Percentiles rank a stretch among this genome's conserved stretches.
Conservation (phyloP, 192 early-diverging fungal genomes). For the Dissophora globulifera region DNA sequence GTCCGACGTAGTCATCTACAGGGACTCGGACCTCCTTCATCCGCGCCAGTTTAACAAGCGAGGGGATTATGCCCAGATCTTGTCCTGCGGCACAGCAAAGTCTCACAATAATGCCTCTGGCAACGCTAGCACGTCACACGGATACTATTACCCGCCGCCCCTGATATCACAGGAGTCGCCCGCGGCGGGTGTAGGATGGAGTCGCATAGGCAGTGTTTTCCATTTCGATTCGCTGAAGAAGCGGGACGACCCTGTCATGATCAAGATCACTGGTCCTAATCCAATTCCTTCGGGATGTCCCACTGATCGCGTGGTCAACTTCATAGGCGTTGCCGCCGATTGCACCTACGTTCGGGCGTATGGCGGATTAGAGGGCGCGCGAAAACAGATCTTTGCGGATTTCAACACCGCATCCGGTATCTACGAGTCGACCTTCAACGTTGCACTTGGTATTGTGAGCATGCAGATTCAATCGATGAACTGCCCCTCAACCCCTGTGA, state of each 20-base stretch:
- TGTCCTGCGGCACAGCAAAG: not conserved
- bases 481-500: slow-evolving; percentile 60
- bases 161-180: slow-evolving; percentile 2
- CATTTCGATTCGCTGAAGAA: slow-evolving; percentile 8
- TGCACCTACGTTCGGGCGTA: slow-evolving; percentile 58
- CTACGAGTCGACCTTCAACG: slow-evolving; percentile 87
- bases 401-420: slow-evolving; percentile 86
- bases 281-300: slow-evolving; percentile 35
- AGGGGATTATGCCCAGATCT: too few relatives aligned
- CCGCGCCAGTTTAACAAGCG: not conserved
- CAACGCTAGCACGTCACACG: too few relatives aligned
- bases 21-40: slow-evolving; percentile 16
- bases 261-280: slow-evolving; percentile 8
- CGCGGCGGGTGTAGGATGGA: not conserved
- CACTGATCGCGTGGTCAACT: slow-evolving; percentile 21
- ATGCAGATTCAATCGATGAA: slow-evolving; percentile 72
- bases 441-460: slow-evolving; percentile 80
- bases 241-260: slow-evolving; percentile 7
- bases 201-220: not conserved
- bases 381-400: slow-evolving; percentile 79
- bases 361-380: slow-evolving; percentile 63
- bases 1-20: slow-evolving; percentile 12
- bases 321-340: slow-evolving; percentile 40
- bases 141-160: slow-evolving; percentile 27
- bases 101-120: not conserved